phyloP scores from a whole-genome alignment of 2,329 filamentous ascomycete genomes.

The Botrytis squamosa region DNA sequence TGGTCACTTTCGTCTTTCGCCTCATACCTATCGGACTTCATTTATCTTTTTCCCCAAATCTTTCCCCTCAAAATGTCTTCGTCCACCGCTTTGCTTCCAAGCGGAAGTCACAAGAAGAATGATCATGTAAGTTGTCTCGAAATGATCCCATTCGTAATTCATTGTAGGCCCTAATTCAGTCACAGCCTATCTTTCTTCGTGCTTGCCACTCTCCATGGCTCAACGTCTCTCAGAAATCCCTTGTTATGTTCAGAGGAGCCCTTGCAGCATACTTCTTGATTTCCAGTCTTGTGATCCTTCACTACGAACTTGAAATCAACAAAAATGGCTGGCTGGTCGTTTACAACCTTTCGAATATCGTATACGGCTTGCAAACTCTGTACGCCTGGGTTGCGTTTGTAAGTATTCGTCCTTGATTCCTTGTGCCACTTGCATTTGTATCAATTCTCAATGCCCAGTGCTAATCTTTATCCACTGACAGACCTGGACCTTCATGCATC shows the following conservation, averaged over 20 bases:
- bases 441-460: neutral
- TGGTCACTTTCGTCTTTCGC: constrained; percentile 17
- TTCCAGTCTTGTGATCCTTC: constrained; percentile 30
- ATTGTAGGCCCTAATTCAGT: neutral
- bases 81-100: constrained; percentile 39
- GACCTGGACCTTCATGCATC: constrained; percentile 40
- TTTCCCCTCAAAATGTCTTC: constrained; percentile 34
- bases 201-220: constrained; percentile 41
- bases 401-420: constrained; percentile 23
- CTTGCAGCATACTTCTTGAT: constrained; percentile 32
- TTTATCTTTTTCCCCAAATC: neutral
- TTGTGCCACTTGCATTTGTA: neutral
- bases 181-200: constrained; percentile 39
- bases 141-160: neutral
- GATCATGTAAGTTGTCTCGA: constrained; percentile 31
- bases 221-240: constrained; percentile 34
- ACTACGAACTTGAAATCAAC: constrained; percentile 32
- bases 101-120: constrained; percentile 31
- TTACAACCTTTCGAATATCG: constrained; percentile 38
- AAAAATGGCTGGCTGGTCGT: constrained; percentile 29
- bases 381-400: constrained; percentile 38
- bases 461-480: constrained; percentile 20
- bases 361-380: constrained; percentile 35
- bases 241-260: constrained; percentile 33
- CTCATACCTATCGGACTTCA: constrained; percentile 12